phyloP scores from a whole-genome alignment of 2,329 filamentous ascomycete genomes.

The Aspergillus sp. region DNA sequence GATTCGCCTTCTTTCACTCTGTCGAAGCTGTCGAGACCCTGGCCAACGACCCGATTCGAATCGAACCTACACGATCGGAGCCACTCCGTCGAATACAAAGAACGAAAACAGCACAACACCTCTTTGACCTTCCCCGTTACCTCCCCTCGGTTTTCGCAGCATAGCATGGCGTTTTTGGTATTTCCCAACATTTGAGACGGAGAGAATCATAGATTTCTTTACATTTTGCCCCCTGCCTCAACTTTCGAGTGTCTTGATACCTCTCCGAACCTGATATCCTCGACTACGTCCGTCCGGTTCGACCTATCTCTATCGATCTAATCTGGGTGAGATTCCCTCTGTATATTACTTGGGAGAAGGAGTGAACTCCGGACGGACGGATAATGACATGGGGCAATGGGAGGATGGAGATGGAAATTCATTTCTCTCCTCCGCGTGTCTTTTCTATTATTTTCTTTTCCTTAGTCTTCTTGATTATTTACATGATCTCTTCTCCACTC shows the following conservation, averaged over 20 bases:
- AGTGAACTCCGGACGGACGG: neutral
- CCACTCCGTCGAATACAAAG: conserved; percentile 1
- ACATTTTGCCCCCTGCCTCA: neutral
- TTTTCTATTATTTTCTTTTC: conserved; percentile 1
- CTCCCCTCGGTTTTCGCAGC: conserved; percentile 25
- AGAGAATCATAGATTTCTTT: conserved; percentile 14
- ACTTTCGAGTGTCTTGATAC: neutral
- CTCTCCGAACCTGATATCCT: no score
- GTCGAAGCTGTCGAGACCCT: neutral
- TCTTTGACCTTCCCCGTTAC: neutral
- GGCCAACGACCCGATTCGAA: neutral
- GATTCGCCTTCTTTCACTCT: conserved; percentile 13
- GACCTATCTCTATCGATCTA: neutral
- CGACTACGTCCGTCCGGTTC: neutral
- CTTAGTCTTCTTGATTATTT: conserved; percentile 7
- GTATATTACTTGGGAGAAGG: conserved; percentile 1
- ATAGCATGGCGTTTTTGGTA: conserved; percentile 39
- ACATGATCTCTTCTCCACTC: conserved; percentile 16
- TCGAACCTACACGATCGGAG: neutral
- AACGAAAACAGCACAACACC: neutral
- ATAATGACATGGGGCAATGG: no score
- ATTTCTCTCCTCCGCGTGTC: neutral
- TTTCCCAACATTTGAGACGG: conserved; percentile 13
- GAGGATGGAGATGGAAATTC: neutral
- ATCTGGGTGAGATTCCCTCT: neutral